A percentile compares a stretch with the other conserved stretches of the same genome.
Evolutionary conservation across 2,329 filamentous ascomycete genomes (phyloP).

Genomic region (Zasmidium cellare): DNA sequence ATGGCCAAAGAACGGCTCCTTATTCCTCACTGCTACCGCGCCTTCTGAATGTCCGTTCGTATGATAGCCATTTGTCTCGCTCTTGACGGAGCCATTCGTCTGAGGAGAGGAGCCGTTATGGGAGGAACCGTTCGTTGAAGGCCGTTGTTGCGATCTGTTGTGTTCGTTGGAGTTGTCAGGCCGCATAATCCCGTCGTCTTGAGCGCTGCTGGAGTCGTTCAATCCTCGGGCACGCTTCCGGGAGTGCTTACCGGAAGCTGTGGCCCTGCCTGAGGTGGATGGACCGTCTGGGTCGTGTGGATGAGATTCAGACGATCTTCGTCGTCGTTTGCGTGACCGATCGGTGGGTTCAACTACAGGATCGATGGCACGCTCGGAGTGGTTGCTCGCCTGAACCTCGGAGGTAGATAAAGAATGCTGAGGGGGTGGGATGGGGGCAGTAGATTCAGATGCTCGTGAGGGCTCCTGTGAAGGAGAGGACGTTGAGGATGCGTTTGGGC

Average conservation of each 20-base stretch:
- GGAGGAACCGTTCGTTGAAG: conserved; percentile 39
- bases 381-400: conserved; percentile 15
- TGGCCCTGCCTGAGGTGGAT: conserved; percentile 9
- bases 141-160: conserved; percentile 38
- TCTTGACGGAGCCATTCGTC: conserved; percentile 42
- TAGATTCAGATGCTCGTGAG: conserved; percentile 34
- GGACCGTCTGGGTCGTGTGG: conserved; percentile 22
- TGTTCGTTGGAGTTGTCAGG: conserved; percentile 40
- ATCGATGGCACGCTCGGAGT: conserved; percentile 11
- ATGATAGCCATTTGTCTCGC: conserved; percentile 46
- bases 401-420: conserved; percentile 17
- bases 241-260: conserved; percentile 30
- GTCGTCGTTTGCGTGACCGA: conserved; percentile 32
- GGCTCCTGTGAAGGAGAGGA: conserved; percentile 19
- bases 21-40: conserved; percentile 23
- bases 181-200: conserved; percentile 45
- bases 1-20: conserved; percentile 72
- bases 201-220: conserved; percentile 31
- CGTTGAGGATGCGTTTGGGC: conserved; percentile 29
- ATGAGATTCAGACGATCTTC: conserved; percentile 27
- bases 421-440: conserved; percentile 25
- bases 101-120: conserved; percentile 33
- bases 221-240: conserved; percentile 45
- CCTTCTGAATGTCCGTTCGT: conserved; percentile 38
- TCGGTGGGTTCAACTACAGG: conserved; percentile 27